Evolutionary conservation across 345 rosid genomes (phyloP), one percentile per base, ranked within the genome.

Genomic region (Moricandia moricandioides): DNA sequence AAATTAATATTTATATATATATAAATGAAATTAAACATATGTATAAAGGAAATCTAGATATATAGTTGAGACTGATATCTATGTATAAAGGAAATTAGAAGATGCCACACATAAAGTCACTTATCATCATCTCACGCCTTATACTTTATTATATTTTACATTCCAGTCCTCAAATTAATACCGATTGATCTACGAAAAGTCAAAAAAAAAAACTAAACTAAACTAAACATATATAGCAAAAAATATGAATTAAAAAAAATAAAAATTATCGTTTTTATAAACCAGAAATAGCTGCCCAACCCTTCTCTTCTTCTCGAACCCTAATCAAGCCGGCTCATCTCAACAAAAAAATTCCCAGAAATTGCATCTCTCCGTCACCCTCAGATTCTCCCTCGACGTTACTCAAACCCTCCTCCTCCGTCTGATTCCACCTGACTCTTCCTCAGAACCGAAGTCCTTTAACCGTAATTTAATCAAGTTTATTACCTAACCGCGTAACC

Each of bases 251-350:
- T 56, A 49, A 49, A 27, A 5, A 27, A 57, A 31, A 29, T 1
- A 27, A 6, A 31, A 17, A 0, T 24, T 27, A 63, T 78, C 39
- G 77, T 72, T 66, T 78, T 66, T 61, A 65, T 67, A 67, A 77
- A 77, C 81, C 78, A 78, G 81, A 61, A 72, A 63, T 56, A 78
- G 81, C 74, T 72, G 70, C 66, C 73, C 70, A 78, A 67, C 73
- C 40, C 16, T 71, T 13, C 37, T 65, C 34, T 26, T 72, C 52
- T 43, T 72, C 60, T 67, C 81, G 66, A 78, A 78, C 78, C 81
- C 81, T 78, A 78, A 59, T 54, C 78, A 52, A 63, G 78, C 74
- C 81, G 73, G 81, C 73, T 72, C 73, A 59, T 65, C 72, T 71
- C 64, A 58, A 57, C 45, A 47, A n/a, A 47, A 45, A n/a, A 47